Evolutionary conservation across 371 early-diverging fungal genomes (phyloP).

Genomic region (Mucor plumbeus): DNA sequence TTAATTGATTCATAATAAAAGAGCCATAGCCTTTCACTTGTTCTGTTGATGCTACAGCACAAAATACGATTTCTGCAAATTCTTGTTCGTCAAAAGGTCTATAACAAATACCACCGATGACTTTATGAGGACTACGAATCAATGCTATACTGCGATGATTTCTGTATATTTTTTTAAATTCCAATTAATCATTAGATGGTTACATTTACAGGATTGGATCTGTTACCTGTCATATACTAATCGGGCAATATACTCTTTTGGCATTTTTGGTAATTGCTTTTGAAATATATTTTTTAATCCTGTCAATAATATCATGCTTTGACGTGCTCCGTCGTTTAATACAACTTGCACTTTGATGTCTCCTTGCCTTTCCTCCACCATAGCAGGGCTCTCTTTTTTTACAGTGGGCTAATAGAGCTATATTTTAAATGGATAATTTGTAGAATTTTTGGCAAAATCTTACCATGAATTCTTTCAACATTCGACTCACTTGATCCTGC

Average conservation of each 20-base stretch:
- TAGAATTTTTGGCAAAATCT: not conserved
- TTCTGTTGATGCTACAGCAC: constrained; percentile 94
- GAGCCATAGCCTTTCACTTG: constrained; percentile 99
- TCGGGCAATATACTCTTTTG: constrained; percentile 98
- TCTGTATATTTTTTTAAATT: constrained; percentile 40
- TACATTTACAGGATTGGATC: not conserved
- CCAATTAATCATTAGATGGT: not conserved
- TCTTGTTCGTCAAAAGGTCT: constrained; percentile 89
- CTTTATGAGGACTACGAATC: constrained; percentile 63
- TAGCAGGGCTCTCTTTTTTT: constrained; percentile 33
- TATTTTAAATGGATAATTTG: not conserved
- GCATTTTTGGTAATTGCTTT: constrained; percentile 99
- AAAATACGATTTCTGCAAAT: constrained; percentile 99
- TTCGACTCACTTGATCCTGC: constrained; percentile 13
- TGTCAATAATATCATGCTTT: constrained; percentile 89
- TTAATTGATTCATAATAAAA: constrained; percentile 92
- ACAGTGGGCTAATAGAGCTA: constrained; percentile 11
- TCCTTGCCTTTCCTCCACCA: constrained; percentile 57
- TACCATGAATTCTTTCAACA: constrained; percentile 16
- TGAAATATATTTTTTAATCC: constrained; percentile 97
- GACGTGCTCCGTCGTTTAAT: constrained; percentile 76
- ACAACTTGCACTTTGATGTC: constrained; percentile 78
- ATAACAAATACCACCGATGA: constrained; percentile 98
- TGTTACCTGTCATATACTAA: constrained; percentile 88
- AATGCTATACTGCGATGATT: constrained; percentile 85